Evolutionary conservation across 352 stramenopile genomes (phyloP).

Genomic region (Globisporangium middletonii): DNA sequence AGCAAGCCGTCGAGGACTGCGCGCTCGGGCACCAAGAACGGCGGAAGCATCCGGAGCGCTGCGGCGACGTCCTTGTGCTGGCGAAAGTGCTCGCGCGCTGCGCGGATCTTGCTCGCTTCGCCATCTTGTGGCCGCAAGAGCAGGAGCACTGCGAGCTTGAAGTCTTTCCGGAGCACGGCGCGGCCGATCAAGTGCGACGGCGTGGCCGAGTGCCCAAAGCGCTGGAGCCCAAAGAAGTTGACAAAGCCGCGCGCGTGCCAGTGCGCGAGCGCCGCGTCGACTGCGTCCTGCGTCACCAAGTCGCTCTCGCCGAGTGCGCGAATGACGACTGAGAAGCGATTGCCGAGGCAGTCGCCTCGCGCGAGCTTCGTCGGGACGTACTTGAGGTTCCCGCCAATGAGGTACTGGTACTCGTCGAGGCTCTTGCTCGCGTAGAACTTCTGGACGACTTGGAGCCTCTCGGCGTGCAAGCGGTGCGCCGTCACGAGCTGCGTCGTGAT

Average conservation of each 20-base stretch:
- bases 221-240: constrained; percentile 97
- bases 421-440: constrained; percentile 21
- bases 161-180: constrained; percentile 91
- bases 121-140: constrained; percentile 85
- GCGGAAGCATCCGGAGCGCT: constrained; percentile 69
- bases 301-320: constrained; percentile 81
- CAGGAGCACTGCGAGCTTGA: constrained; percentile 88
- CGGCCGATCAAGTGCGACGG: constrained; percentile 83
- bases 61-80: constrained; percentile 80
- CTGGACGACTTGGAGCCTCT: constrained; percentile 46
- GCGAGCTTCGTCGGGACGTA: constrained; percentile 85
- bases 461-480: constrained; percentile 67
- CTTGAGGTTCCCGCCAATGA: constrained; percentile 90
- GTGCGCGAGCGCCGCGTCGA: constrained; percentile 26
- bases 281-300: constrained; percentile 22
- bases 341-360: constrained; percentile 87
- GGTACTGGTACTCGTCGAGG: constrained; percentile 73
- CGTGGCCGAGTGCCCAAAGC: constrained; percentile 90
- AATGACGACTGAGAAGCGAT: constrained; percentile 92
- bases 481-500: constrained; percentile 95
- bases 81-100: constrained; percentile 72
- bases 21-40: constrained; percentile 63
- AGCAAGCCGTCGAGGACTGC: constrained; percentile 67
- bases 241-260: constrained; percentile 88
- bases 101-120: constrained; percentile 75